phyloP scores from a whole-genome alignment of 495 filamentous ascomycete genomes.

The Staphylotrichum longicolle region DNA sequence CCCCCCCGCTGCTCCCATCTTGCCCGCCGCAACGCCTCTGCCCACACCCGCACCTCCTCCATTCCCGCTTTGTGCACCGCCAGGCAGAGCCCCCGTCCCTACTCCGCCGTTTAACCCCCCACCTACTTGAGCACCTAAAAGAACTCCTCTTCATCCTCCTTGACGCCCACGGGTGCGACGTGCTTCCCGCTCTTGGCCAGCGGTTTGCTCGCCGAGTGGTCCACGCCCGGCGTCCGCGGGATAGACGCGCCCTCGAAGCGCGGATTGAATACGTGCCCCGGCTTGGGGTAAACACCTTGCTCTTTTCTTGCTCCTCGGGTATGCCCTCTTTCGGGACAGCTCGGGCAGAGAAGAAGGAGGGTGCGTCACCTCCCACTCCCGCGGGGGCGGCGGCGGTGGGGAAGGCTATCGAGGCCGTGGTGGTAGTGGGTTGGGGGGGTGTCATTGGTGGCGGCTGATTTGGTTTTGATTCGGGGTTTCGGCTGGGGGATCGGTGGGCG shows the following conservation, averaged over 20 bases:
- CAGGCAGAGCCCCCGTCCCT: not conserved
- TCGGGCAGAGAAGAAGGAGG: constrained; percentile 71
- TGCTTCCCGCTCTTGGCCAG: constrained; percentile 51
- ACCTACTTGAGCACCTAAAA: not conserved
- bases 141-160: constrained; percentile 13
- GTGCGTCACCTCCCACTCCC: constrained; percentile 14
- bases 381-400: constrained; percentile 7
- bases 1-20: not conserved
- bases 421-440: constrained; percentile 34
- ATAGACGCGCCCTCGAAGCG: constrained; percentile 81
- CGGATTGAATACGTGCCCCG: constrained; percentile 70
- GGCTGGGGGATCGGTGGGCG: constrained; percentile 24
- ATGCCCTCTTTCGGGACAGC: constrained; percentile 49
- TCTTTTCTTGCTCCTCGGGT: constrained; percentile 21
- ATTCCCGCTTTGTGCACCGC: not conserved
- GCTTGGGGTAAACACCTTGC: constrained; percentile 39
- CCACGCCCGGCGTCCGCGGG: constrained; percentile 83
- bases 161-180: constrained; percentile 33
- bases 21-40: constrained; percentile 23
- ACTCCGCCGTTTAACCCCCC: not conserved
- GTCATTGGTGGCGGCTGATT: constrained; percentile 34
- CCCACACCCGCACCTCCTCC: constrained; percentile 1
- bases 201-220: constrained; percentile 70
- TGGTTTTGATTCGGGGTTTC: constrained; percentile 28
- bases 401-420: constrained; percentile 6